Conservation (phyloP, 73 alveolate genomes). For the Paramecium pentaurelia region DNA sequence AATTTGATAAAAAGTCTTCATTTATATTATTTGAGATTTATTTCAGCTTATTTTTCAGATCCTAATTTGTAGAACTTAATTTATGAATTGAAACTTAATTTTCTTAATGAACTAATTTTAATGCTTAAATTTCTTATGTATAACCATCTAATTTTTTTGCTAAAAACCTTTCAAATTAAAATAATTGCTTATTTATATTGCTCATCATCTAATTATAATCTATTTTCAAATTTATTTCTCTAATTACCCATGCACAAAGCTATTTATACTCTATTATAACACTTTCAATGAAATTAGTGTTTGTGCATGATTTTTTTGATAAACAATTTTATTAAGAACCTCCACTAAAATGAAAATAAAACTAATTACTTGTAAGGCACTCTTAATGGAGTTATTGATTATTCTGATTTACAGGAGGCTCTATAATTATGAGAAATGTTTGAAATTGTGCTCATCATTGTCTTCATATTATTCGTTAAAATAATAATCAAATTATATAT, state of each 20-base stretch:
- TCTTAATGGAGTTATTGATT: not conserved
- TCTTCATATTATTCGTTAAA: not conserved
- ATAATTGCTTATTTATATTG: not conserved
- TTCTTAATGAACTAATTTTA: not conserved
- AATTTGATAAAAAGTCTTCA: not conserved
- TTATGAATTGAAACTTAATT: not conserved
- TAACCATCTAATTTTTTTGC: constrained; percentile 17
- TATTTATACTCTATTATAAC: not conserved
- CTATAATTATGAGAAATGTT: not conserved
- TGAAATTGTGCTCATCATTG: not conserved
- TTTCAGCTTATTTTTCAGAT: not conserved
- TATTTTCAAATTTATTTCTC: not conserved
- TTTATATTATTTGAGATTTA: not conserved
- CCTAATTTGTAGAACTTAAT: not conserved
- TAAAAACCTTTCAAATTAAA: not conserved
- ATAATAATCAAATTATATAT: not conserved
- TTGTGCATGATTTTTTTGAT: not conserved
- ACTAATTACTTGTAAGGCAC: not conserved
- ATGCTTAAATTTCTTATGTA: not conserved
- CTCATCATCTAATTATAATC: not conserved
- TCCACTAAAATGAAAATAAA: not conserved
- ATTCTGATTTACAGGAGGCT: not conserved
- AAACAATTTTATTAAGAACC: not conserved
- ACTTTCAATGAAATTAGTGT: not conserved
- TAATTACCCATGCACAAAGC: not conserved